phyloP scores from a whole-genome alignment of 345 rosid genomes.

The Arabidopsis suecica region DNA sequence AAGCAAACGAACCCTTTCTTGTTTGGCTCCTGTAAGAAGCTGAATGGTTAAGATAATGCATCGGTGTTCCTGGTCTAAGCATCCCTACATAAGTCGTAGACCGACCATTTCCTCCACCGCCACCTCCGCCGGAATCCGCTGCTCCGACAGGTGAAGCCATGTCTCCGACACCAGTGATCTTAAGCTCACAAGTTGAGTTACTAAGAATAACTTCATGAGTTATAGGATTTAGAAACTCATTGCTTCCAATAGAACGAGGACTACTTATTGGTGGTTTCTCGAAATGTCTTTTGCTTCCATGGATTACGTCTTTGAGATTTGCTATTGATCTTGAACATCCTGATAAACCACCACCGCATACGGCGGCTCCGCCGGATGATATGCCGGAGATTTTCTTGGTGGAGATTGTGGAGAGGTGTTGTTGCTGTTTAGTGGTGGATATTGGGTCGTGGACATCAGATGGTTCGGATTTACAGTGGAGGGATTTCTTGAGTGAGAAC shows the following conservation, averaged over 20 bases:
- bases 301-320: slow-evolving; percentile 95
- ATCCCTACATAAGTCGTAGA: slow-evolving; percentile 80
- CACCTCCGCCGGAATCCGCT: slow-evolving; percentile 34
- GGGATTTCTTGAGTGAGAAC: slow-evolving; percentile 69
- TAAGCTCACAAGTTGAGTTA: slow-evolving; percentile 93
- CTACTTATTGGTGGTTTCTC: slow-evolving; percentile 94
- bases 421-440: slow-evolving; percentile 52
- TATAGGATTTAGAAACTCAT: slow-evolving; percentile 96
- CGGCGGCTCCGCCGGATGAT: slow-evolving; percentile 38
- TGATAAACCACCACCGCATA: slow-evolving; percentile 66
- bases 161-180: slow-evolving; percentile 83
- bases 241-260: slow-evolving; percentile 98
- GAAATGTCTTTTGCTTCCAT: slow-evolving; percentile 94
- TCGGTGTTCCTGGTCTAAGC: slow-evolving; percentile 89
- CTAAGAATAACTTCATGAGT: slow-evolving; percentile 94
- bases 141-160: slow-evolving; percentile 53
- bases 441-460: slow-evolving; percentile 66
- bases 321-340: slow-evolving; percentile 99
- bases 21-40: slow-evolving; percentile 62
- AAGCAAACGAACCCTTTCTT: slow-evolving; percentile 58
- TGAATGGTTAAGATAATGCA: slow-evolving; percentile 69
- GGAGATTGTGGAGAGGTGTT: slow-evolving; percentile 64
- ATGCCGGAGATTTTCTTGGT: slow-evolving; percentile 46
- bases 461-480: slow-evolving; percentile 68
- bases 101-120: slow-evolving; percentile 41